Percentiles rank a stretch among this genome's conserved stretches.
Conservation (phyloP, 2,329 filamentous ascomycete species). For the Beauveria brongniartii region DNA sequence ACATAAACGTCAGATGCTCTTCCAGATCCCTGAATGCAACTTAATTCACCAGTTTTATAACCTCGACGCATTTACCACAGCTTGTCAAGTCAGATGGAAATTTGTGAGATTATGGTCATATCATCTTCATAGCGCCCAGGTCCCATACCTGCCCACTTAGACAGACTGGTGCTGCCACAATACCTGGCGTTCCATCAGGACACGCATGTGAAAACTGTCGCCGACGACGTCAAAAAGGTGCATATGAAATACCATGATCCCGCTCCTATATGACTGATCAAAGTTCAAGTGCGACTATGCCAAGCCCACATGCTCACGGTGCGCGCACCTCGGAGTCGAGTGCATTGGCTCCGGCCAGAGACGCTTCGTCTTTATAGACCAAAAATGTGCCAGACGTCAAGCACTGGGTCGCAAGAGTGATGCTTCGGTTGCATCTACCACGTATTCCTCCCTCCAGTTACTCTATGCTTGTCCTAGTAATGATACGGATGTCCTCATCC, state of each 20-base stretch:
- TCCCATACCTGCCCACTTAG: background rate
- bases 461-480: background rate
- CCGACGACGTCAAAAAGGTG: conserved; percentile 9
- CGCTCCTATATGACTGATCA: background rate
- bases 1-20: background rate
- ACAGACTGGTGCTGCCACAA: background rate
- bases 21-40: background rate
- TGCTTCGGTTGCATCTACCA: background rate
- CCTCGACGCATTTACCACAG: background rate
- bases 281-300: conserved; percentile 1
- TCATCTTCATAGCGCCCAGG: background rate
- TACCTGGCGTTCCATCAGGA: conserved; percentile 6
- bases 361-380: conserved; percentile 9
- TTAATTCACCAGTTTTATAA: background rate
- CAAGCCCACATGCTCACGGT: conserved; percentile 7
- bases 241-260: background rate
- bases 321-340: background rate
- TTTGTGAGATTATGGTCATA: background rate
- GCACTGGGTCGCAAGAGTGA: background rate
- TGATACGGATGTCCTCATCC: background rate
- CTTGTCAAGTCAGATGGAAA: background rate
- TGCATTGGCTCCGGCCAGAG: conserved; percentile 6
- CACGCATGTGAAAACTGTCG: conserved; percentile 7
- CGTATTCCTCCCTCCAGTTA: background rate
- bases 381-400: conserved; percentile 1